A percentile compares a stretch with the other conserved stretches of the same genome.
phyloP scores from a whole-genome alignment of 768 basidiomycete species.

The Amyloporia xantha region DNA sequence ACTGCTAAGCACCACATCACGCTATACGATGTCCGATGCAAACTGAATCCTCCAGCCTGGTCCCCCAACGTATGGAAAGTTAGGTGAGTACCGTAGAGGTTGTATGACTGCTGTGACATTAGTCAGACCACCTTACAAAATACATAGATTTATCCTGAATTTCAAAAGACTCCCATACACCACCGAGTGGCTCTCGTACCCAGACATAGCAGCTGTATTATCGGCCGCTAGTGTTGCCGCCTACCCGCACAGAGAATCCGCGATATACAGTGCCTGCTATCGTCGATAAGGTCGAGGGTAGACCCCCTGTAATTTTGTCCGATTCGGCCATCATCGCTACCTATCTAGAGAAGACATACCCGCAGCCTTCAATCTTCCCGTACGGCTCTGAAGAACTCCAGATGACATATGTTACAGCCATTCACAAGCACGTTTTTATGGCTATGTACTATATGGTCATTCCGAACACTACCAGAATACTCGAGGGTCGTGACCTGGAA shows the following conservation, averaged over 20 bases:
- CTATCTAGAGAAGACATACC: constrained; percentile 1
- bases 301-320: neutral
- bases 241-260: constrained; percentile 1
- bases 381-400: neutral
- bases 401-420: neutral
- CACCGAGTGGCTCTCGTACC: constrained; percentile 1
- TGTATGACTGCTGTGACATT: no score
- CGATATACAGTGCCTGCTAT: constrained; percentile 1
- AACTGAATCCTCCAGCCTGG: neutral
- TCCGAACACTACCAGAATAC: neutral
- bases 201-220: neutral
- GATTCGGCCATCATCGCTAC: constrained; percentile 1
- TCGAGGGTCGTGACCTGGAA: constrained; percentile 1
- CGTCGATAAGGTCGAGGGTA: neutral
- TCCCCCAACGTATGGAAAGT: constrained; percentile 5
- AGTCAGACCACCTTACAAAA: no score
- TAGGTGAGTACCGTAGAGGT: neutral
- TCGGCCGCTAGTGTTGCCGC: neutral
- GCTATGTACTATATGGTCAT: neutral
- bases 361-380: neutral
- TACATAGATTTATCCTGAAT: constrained; percentile 1
- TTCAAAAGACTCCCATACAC: constrained; percentile 1
- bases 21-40: constrained; percentile 1
- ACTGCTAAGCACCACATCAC: neutral
- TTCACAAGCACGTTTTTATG: constrained; percentile 1